Conservation (phyloP, 2,329 filamentous ascomycete genomes). For the Plectosphaerella plurivora region DNA sequence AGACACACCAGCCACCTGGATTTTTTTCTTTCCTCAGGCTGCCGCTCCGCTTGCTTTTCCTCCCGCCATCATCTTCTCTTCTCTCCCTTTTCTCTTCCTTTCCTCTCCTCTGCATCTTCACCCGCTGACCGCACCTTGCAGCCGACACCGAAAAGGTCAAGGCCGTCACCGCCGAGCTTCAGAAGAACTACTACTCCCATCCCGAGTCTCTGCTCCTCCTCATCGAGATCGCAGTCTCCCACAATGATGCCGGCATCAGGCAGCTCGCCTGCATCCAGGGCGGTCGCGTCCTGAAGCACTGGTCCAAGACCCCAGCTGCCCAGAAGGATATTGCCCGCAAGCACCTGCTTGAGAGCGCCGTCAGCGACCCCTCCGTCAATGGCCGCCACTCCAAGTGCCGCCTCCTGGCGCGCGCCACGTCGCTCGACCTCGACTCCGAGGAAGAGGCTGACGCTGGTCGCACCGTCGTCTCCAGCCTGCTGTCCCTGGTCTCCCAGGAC, state of each 20-base stretch:
- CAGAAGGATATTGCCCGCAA: slow-evolving; percentile 79
- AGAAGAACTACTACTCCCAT: slow-evolving; percentile 88
- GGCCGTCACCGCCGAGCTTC: slow-evolving; percentile 81
- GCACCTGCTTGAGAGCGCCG: slow-evolving; percentile 76
- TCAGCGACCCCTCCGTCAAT: slow-evolving; percentile 72
- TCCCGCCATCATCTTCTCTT: slow-evolving; percentile 10
- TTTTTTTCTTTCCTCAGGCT: background rate
- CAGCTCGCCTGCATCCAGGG: slow-evolving; percentile 92
- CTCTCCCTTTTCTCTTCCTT: slow-evolving; percentile 8
- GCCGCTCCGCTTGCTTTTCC: background rate
- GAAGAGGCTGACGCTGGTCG: slow-evolving; percentile 53
- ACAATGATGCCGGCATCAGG: slow-evolving; percentile 67
- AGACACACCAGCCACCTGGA: slow-evolving; percentile 2
- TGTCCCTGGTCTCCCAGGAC: slow-evolving; percentile 71
- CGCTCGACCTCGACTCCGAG: slow-evolving; percentile 63
- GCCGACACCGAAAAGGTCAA: slow-evolving; percentile 88
- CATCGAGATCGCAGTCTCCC: slow-evolving; percentile 80
- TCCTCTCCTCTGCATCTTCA: slow-evolving; percentile 5
- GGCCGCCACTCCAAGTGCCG: slow-evolving; percentile 84
- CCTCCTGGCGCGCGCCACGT: slow-evolving; percentile 81
- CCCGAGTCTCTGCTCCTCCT: slow-evolving; percentile 81
- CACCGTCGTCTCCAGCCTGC: slow-evolving; percentile 74
- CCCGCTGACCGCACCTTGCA: slow-evolving; percentile 30
- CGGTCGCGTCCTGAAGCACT: slow-evolving; percentile 83
- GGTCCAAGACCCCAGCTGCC: slow-evolving; percentile 66